Evolutionary conservation across 2,329 filamentous ascomycete species (phyloP).

Genomic region (Clarireedia hainanense): DNA sequence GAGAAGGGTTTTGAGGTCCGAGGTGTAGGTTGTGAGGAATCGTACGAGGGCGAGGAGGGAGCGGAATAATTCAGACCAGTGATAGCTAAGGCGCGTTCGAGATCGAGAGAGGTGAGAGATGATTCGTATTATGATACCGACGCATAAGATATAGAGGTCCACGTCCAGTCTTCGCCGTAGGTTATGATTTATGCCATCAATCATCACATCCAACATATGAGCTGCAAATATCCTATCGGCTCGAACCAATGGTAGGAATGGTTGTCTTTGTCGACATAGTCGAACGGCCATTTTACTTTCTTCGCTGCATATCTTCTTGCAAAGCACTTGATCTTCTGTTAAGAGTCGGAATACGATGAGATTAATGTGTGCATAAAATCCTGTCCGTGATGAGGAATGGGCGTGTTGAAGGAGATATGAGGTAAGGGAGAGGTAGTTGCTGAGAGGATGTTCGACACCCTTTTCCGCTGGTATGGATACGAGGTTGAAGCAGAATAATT

Average conservation of each 20-base stretch:
- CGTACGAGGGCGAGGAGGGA: conserved; percentile 79
- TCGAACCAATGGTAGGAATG: conserved; percentile 68
- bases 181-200: conserved; percentile 93
- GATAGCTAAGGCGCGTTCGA: conserved; percentile 74
- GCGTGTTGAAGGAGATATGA: conserved; percentile 94
- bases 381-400: conserved; percentile 69
- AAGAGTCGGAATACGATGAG: conserved; percentile 80
- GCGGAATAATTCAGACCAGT: conserved; percentile 94
- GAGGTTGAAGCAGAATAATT: conserved; percentile 83
- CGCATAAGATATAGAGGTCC: conserved; percentile 71
- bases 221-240: conserved; percentile 67
- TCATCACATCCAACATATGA: conserved; percentile 74
- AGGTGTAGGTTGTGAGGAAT: conserved; percentile 80
- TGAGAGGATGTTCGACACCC: conserved; percentile 64
- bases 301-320: conserved; percentile 76
- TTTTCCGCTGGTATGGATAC: conserved; percentile 58
- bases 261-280: conserved; percentile 81
- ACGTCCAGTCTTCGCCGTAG: conserved; percentile 78
- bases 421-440: conserved; percentile 75
- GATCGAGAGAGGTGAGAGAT: conserved; percentile 78
- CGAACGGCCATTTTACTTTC: conserved; percentile 68
- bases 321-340: conserved; percentile 74
- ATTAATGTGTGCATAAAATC: conserved; percentile 77
- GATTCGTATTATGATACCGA: conserved; percentile 75
- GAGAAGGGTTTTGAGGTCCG: conserved; percentile 62